Conservation (phyloP, 257 asterid species). For the Salvia rosmarinus region DNA sequence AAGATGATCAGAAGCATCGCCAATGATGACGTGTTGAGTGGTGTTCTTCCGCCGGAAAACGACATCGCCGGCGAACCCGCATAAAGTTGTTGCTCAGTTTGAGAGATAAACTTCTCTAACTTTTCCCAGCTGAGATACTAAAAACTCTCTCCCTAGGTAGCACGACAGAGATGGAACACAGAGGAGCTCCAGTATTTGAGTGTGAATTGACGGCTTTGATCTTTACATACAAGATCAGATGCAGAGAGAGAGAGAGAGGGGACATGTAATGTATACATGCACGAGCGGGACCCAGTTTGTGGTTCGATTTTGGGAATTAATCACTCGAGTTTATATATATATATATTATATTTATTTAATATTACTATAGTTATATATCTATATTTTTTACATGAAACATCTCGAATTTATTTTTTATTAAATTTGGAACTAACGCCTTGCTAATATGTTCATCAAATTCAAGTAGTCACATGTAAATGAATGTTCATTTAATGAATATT, state of each 20-base stretch:
- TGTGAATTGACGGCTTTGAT: constrained; percentile 59
- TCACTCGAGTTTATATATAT: background rate
- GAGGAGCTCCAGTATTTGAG: constrained; percentile 40
- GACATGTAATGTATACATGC: constrained; percentile 35
- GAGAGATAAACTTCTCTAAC: background rate
- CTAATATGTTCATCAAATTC: too few relatives aligned
- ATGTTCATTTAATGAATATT: background rate
- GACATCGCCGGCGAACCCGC: constrained; percentile 65
- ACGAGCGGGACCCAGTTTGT: constrained; percentile 40
- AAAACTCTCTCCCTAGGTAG: constrained; percentile 14
- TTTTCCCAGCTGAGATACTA: background rate
- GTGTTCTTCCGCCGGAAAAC: constrained; percentile 48
- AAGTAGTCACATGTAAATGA: too few relatives aligned
- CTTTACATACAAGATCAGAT: constrained; percentile 37
- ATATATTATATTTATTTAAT: too few relatives aligned
- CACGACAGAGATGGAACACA: constrained; percentile 35
- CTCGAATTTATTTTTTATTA: too few relatives aligned
- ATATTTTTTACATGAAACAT: too few relatives aligned
- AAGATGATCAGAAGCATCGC: constrained; percentile 43
- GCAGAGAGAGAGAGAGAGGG: constrained; percentile 16
- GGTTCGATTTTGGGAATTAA: constrained; percentile 18
- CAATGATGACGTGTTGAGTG: constrained; percentile 32
- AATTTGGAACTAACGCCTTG: too few relatives aligned
- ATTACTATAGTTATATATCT: too few relatives aligned
- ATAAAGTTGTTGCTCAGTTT: constrained; percentile 40